Evolutionary conservation across 1,139 yeast species (phyloP), one percentile per base, ranked within the genome.

Genomic region (Candida dubliniensis): DNA sequence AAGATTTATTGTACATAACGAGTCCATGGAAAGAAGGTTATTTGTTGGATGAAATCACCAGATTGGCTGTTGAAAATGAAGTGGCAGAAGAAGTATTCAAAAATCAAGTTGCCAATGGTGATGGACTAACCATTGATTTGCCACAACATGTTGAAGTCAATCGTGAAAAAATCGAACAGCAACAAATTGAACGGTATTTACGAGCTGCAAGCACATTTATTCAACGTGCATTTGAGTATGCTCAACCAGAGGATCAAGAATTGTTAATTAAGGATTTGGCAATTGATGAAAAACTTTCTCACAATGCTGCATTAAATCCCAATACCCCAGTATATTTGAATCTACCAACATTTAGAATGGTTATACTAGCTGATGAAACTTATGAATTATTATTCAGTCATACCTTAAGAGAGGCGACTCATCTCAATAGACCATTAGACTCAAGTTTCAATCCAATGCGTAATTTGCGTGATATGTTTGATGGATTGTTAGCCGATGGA

Each of bases 311-410:
- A 0, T 68, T 89, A 37, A 87, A 90, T 59, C 96, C 96, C 1
- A 75, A 78, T 34, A 76, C 83, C 10, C 96, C 96, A 0, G 82
- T 86, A 14, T 81, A 71, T 45, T 76, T 93, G 46, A 87, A 87
- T 44, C 69, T 91, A 26, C 91, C 98, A 0, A 90, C 96, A 0
- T 93, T 93, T 68, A 74, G 99, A 53, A 93, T 93, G 99, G 95
- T 93, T 14, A 71, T 93, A 3, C 72, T 93, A 12, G 97, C 98
- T 0, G 96, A 91, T 61, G 98, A 90, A 58, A 87, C 97, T 0
- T 84, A 90, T 53, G 98, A 93, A 60, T 69, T 86, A 34, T 80
- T 91, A 52, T 93, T 93, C 63, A 76, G 88, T 31, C 69, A 73
- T 25, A 86, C 91, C 1, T 72, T 85, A 38, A 76, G 84, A 43